Percentiles rank a stretch among this genome's conserved stretches.
Conservation (phyloP, 495 filamentous ascomycete species). For the Neurospora terricola region DNA sequence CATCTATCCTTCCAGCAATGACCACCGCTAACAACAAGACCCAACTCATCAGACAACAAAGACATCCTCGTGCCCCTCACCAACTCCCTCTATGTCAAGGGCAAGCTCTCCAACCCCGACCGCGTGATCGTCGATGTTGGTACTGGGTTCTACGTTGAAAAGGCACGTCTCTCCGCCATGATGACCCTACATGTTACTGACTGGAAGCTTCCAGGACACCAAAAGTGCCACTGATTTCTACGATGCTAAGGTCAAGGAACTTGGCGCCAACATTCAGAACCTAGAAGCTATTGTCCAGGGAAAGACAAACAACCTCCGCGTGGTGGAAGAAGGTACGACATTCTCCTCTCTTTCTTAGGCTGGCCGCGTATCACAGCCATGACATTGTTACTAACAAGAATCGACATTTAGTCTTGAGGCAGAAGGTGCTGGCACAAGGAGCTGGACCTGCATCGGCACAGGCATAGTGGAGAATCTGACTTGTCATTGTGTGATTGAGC, state of each 20-base stretch:
- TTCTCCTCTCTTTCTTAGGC: neutral
- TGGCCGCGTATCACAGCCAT: neutral
- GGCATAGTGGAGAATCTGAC: neutral
- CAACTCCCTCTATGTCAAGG: constrained; percentile 86
- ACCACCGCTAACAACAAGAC: neutral
- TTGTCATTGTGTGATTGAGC: constrained; percentile 4
- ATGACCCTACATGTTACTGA: constrained; percentile 1
- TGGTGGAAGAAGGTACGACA: constrained; percentile 77
- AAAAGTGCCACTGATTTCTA: constrained; percentile 79
- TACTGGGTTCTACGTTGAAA: constrained; percentile 95
- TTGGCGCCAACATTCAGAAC: constrained; percentile 69
- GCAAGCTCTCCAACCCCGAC: constrained; percentile 61
- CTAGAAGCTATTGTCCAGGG: constrained; percentile 77
- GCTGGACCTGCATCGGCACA: constrained; percentile 3
- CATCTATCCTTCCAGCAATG: neutral
- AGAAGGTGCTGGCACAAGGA: constrained; percentile 39
- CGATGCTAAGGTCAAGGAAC: constrained; percentile 67
- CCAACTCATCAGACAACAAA: constrained; percentile 30
- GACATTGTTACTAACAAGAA: neutral
- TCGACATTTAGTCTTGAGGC: constrained; percentile 38
- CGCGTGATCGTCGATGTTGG: constrained; percentile 91
- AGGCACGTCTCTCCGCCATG: constrained; percentile 39
- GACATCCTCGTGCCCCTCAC: constrained; percentile 84
- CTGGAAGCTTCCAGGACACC: constrained; percentile 36
- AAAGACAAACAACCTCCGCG: constrained; percentile 72